phyloP scores from a whole-genome alignment of 2,329 filamentous ascomycete species.

The Magnaporthiopsis incrustans region DNA sequence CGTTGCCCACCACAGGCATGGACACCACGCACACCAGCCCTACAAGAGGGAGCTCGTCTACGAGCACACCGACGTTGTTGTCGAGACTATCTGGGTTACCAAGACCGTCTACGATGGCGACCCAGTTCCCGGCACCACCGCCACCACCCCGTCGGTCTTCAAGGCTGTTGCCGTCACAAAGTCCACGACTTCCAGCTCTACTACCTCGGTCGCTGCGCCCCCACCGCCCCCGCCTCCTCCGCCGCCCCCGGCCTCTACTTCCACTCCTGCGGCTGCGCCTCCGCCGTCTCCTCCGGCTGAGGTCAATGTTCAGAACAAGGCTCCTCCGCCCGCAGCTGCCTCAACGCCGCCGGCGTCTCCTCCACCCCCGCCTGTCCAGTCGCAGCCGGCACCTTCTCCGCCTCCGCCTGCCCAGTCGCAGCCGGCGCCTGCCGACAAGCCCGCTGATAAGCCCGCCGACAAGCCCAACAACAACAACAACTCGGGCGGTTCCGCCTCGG shows the following conservation, averaged over 20 bases:
- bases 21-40: conserved; percentile 20
- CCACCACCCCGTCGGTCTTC: conserved; percentile 13
- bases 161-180: conserved; percentile 10
- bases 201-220: conserved; percentile 6
- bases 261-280: neutral
- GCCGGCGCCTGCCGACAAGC: conserved; percentile 8
- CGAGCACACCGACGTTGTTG: conserved; percentile 25
- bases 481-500: conserved; percentile 13
- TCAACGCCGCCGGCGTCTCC: conserved; percentile 6
- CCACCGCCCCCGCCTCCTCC: neutral
- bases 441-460: conserved; percentile 5
- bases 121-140: conserved; percentile 7
- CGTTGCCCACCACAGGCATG: conserved; percentile 33
- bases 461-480: conserved; percentile 1
- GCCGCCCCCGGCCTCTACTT: neutral
- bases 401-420: neutral
- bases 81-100: conserved; percentile 31
- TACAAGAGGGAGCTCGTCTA: conserved; percentile 24
- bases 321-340: too few relatives aligned
- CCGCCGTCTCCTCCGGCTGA: neutral
- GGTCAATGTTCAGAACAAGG: too few relatives aligned
- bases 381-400: conserved; percentile 7
- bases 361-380: conserved; percentile 9
- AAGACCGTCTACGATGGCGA: conserved; percentile 31
- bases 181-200: conserved; percentile 6